Evolutionary conservation across 2,329 filamentous ascomycete species (phyloP).

Genomic region (Colletotrichum filicis): DNA sequence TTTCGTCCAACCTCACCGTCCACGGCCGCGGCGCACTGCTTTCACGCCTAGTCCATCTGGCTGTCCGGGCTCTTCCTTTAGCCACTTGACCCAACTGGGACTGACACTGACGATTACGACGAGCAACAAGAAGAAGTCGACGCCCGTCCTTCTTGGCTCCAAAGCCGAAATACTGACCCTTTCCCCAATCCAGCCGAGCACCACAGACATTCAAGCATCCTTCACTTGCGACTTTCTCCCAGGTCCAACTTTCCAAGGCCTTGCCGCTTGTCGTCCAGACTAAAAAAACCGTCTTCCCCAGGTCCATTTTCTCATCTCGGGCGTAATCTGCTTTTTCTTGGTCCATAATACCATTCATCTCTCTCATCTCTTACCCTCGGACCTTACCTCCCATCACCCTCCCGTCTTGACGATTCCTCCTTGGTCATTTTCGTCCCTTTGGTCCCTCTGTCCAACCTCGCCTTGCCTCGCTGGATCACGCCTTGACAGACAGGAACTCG

Average conservation of each 20-base stretch:
- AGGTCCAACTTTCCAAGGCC: background rate
- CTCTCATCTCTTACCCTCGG: conserved; percentile 20
- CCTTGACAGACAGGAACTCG: background rate
- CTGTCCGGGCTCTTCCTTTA: conserved; percentile 17
- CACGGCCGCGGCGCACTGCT: conserved; percentile 4
- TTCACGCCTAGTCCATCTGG: conserved; percentile 14
- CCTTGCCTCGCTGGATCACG: conserved; percentile 8
- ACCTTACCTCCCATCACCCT: conserved; percentile 26
- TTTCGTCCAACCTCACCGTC: conserved; percentile 11
- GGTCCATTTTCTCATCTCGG: background rate
- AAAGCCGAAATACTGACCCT: conserved; percentile 24
- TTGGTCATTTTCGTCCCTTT: conserved; percentile 14
- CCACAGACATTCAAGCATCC: conserved; percentile 14
- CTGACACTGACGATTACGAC: conserved; percentile 14
- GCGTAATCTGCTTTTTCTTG: conserved; percentile 8
- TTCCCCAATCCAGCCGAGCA: conserved; percentile 25
- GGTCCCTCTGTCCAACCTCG: conserved; percentile 29
- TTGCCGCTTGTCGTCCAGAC: background rate
- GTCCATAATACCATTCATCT: conserved; percentile 20
- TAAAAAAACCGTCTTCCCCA: conserved; percentile 15
- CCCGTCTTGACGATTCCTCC: conserved; percentile 20
- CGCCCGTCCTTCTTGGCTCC: conserved; percentile 20
- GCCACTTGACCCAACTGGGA: conserved; percentile 27
- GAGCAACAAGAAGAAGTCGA: background rate
- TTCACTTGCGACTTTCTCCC: background rate